Base-by-base conservation (phyloP, 805 yeast species). In the Saccharomycopsis malanga region DNA sequence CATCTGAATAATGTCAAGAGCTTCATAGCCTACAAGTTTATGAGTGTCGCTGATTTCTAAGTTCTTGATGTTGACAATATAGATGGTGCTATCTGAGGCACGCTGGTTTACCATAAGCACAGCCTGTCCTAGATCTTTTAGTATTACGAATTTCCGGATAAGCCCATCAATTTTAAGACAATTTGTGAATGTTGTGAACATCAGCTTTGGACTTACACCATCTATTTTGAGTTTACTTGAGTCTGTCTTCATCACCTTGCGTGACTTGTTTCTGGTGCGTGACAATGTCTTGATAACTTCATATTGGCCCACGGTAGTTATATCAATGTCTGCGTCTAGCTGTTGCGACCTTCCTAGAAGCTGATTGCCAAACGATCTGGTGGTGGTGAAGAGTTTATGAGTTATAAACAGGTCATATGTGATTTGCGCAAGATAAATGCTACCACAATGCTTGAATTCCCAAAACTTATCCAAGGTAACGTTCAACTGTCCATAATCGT, bases 131-230 rank as follows among this genome's bases (percentile, higher is more conserved):
- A 44, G 30, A 6, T 44, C 20, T 4, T 21, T 10, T 21, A 45
- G 12, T 4, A 37, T 15, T 4, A 45, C 10, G 20, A 39, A 27
- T 34, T 36, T 44, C 30, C 42, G 38, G 27, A 48, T 15, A 12
- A 48, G 9, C 15, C 49, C 49, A 24, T 10, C 15, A 23, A 45
- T 10, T 6, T 7, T 15, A 4, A 45, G 12, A 3, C 12, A 20
- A 10, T 39, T 21, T 22, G 36, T 34, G 15, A 32, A 32, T 12
- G 9, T 32, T 9, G 36, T 32, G 9, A 32, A 9, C 15, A 12
- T 32, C 18, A 7, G 6, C 15, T 18, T 7, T n/a, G 36, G 17
- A 12, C 6, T n/a, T 12, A 32, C 42, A n/a, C n/a, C n/a, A n/a
- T n/a, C n/a, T n/a, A n/a, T n/a, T n/a, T n/a, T n/a, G n/a, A n/a